Evolutionary conservation across 148 eudicot genomes (phyloP), one percentile per base, ranked within the genome.

Genomic region (Vaccinium vitisidaea): DNA sequence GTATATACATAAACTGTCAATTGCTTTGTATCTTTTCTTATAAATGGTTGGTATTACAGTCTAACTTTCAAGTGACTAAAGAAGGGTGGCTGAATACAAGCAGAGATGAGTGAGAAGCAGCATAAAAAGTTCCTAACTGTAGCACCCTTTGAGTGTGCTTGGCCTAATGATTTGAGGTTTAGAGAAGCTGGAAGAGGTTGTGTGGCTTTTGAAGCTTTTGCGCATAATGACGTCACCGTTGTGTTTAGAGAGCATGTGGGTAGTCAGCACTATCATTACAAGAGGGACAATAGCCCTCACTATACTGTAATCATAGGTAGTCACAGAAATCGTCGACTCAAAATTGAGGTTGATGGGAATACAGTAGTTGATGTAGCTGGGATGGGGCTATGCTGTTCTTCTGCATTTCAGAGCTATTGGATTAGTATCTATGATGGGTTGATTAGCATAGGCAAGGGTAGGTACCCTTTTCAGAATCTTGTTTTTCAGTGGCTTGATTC

Each of bases 111-210:
- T 79, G 94, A 92, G 87, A 92, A 90, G 84, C 86, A 90, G 89
- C 93, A 91, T 70, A 92, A 91, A 50, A 93, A 89, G 88, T 92
- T 93, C 83, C 91, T 96, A 11, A 96, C 97, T 43, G 99, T 96
- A 48, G 97, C 99, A 52, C 99, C 99, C 21, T 96, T 94, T 88
- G 95, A 96, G 89, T 96, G 99, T 85, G 94, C 97, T 78, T 96
- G 99, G 99, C 93, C 84, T 27, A 89, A 96, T 74, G 96, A 94
- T 80, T 88, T 93, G 80, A 91, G 93, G 86, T 96, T 96, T 56
- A 92, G 88, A 81, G 99, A 96, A 87, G 99, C 98, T 12, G 99
- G 99, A 55, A 82, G 99, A 73, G 98, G 99, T 27, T 96, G 99
- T 82, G 95, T 96, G 50, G 92, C 98, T 27, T 96, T 96, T 73